Evolutionary conservation across 2,329 filamentous ascomycete species (phyloP).

Genomic region (Parafenestella ontariensis): DNA sequence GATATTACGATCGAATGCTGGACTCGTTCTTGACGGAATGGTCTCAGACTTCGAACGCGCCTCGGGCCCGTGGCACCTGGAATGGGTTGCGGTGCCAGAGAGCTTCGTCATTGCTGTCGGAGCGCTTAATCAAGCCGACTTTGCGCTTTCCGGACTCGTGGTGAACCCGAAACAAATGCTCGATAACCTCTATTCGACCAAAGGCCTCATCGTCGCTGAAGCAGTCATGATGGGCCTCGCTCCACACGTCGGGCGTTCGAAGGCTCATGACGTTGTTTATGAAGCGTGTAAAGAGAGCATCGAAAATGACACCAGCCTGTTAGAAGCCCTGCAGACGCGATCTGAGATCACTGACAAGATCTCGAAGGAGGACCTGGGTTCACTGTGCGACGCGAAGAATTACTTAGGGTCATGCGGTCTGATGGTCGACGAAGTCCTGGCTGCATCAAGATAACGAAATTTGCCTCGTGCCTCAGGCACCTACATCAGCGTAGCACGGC

Average conservation of each 20-base stretch:
- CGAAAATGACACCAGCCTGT: slow-evolving; percentile 52
- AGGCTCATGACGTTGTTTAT: slow-evolving; percentile 65
- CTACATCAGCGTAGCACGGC: not conserved
- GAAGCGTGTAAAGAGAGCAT: slow-evolving; percentile 60
- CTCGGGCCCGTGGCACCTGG: slow-evolving; percentile 65
- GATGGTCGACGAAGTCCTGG: slow-evolving; percentile 46
- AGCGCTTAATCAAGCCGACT: slow-evolving; percentile 61
- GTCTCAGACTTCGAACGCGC: slow-evolving; percentile 65
- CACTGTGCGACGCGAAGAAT: slow-evolving; percentile 63
- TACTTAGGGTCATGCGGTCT: slow-evolving; percentile 50
- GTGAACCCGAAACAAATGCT: slow-evolving; percentile 60
- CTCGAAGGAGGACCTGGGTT: slow-evolving; percentile 56
- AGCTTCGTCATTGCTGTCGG: slow-evolving; percentile 62
- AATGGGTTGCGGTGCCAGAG: slow-evolving; percentile 64
- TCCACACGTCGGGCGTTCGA: slow-evolving; percentile 59
- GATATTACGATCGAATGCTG: slow-evolving; percentile 60
- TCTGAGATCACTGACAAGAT: slow-evolving; percentile 54
- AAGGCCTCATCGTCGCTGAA: slow-evolving; percentile 63
- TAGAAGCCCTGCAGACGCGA: slow-evolving; percentile 53
- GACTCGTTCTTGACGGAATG: slow-evolving; percentile 63
- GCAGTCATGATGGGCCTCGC: slow-evolving; percentile 68
- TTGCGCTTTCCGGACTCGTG: slow-evolving; percentile 60
- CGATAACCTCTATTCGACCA: slow-evolving; percentile 59
- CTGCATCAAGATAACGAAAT: slow-evolving; percentile 33
- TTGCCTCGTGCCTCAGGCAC: not conserved